phyloP scores from a whole-genome alignment of 768 basidiomycete species.

The Auriscalpium orientale region DNA sequence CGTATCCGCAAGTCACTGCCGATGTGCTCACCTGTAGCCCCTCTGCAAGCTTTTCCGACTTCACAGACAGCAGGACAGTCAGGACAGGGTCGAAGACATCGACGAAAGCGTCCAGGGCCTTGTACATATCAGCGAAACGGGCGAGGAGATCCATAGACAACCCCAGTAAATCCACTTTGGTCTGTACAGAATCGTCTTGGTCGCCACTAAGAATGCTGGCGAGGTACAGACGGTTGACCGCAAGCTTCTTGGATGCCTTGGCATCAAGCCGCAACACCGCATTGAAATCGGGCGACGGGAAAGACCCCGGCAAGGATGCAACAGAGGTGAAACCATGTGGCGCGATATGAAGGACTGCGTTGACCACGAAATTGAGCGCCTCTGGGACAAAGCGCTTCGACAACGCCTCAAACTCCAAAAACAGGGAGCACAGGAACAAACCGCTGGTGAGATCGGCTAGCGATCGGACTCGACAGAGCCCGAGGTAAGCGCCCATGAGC shows the following conservation, averaged over 20 bases:
- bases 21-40: constrained; percentile 45
- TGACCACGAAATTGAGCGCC: constrained; percentile 73
- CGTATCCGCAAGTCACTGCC: neutral
- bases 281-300: constrained; percentile 66
- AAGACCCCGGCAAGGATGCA: constrained; percentile 53
- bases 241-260: constrained; percentile 31
- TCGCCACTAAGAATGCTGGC: constrained; percentile 30
- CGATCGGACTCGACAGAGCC: constrained; percentile 71
- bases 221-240: constrained; percentile 40
- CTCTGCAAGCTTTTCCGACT: constrained; percentile 37
- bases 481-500: constrained; percentile 88
- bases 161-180: constrained; percentile 65
- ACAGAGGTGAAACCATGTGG: constrained; percentile 47
- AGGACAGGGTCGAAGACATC: constrained; percentile 74
- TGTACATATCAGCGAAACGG: constrained; percentile 69
- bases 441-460: constrained; percentile 75
- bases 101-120: constrained; percentile 71
- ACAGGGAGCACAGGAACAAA: constrained; percentile 80
- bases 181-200: constrained; percentile 41
- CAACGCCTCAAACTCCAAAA: constrained; percentile 74
- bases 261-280: constrained; percentile 36
- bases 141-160: constrained; percentile 56
- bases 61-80: constrained; percentile 47
- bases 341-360: constrained; percentile 63
- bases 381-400: constrained; percentile 90